Percentiles rank a stretch among this genome's conserved stretches.
Conservation (phyloP, 2,329 filamentous ascomycete genomes). For the Cytospora leucostoma region DNA sequence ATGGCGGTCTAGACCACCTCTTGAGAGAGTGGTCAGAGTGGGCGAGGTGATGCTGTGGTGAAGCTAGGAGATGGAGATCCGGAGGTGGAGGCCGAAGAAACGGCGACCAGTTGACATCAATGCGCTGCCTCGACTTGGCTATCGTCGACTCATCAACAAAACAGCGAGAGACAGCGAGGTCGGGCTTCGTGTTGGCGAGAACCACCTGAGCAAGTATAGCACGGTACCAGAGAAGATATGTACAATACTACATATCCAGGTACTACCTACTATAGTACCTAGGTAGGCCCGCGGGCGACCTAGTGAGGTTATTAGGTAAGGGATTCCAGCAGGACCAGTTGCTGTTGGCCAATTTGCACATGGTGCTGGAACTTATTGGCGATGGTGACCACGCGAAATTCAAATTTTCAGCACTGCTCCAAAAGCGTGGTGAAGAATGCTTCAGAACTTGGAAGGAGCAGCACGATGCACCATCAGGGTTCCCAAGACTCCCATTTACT, state of each 20-base stretch:
- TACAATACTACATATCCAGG: no score
- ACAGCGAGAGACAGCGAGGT: constrained; percentile 16
- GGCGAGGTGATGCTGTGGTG: no score
- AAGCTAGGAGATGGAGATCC: no score
- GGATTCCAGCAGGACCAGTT: constrained; percentile 25
- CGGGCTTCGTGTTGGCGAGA: constrained; percentile 16
- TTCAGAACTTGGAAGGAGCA: not conserved
- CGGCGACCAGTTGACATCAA: no score
- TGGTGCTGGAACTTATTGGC: constrained; percentile 12
- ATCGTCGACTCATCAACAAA: not conserved
- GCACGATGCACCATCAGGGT: not conserved
- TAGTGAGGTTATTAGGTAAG: constrained; percentile 34
- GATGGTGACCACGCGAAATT: constrained; percentile 19
- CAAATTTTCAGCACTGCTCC: constrained; percentile 4
- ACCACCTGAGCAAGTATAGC: not conserved
- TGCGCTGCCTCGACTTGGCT: constrained; percentile 4
- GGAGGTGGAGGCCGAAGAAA: no score
- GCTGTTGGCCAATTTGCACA: constrained; percentile 12
- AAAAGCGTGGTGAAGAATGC: not conserved
- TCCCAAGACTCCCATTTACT: not conserved
- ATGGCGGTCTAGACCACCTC: no score
- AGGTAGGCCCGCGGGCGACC: not conserved
- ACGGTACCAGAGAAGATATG: not conserved
- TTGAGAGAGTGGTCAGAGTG: no score
- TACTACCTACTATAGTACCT: no score